Evolutionary conservation across 352 stramenopile species (phyloP), one percentile per base, ranked within the genome.

Genomic region (Globisporangium radiosum): DNA sequence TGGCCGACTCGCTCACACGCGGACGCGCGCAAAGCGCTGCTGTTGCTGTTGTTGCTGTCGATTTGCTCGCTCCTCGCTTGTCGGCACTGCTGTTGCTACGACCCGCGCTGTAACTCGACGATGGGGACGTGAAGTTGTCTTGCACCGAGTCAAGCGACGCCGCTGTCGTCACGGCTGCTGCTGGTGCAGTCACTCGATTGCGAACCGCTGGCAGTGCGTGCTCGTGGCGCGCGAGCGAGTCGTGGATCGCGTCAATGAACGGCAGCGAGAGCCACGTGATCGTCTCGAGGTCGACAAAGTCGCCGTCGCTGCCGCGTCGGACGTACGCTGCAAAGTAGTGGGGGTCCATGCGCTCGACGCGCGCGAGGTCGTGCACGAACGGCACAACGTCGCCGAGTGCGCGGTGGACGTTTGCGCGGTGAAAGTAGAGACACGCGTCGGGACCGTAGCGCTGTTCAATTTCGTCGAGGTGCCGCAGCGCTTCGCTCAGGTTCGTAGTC

Each of bases 201-300:
- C 53, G 44, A 11, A 47, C 17, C 10, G 53, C 33, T 44, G 72
- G 75, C 17, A 69, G 64, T 6, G 52, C 68, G 39, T 78, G 84
- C 59, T 78, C 75, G 10, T 68, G 73, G 15, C 60, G 52, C 55
- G 79, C 66, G 1, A 82, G 56, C 0, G 76, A 68, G 33, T 59
- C 47, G 53, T 81, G 67, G 5, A 85, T 60, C 0, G 63, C 63
- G 14, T 80, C 64, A 1, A 88, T 54, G 14, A 86, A 65, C 7
- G 60, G 64, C 7, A 70, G 51, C 4, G 78, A 75, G n/a, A 86
- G 63, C 75, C 78, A 88, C 33, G 74, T 71, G 53, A 88, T 75
- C 7, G 74, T 86, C 36, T 88, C 74, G 13, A 79, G 39, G 37
- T 88, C 75, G 4, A 88, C 54, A 57, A 85, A 86, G 47, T 88